These are phyloP conservation scores for Micractinium sp. DNA, from an alignment of 139 green algal species.

Conservation along the genomic window DNA sequence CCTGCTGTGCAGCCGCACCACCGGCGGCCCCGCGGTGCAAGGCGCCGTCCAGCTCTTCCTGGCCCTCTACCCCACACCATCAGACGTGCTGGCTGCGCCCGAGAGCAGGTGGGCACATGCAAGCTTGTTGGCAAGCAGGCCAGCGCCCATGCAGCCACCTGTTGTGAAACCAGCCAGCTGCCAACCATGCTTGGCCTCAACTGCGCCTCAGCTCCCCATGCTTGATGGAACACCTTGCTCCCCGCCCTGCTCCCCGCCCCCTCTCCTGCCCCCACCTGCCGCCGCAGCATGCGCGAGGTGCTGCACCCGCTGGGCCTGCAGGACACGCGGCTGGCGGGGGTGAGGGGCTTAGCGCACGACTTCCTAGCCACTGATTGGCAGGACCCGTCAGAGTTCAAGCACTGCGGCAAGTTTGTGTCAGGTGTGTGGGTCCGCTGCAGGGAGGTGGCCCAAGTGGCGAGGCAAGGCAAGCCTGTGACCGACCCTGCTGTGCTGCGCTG, in stretches of 20 bases:
- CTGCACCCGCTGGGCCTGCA: slow-evolving; percentile 59
- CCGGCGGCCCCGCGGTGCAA: slow-evolving; percentile 41
- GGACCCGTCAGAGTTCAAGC: slow-evolving; percentile 55
- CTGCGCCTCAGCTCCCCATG: background rate
- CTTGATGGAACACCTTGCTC: background rate
- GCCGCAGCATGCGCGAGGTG: slow-evolving; percentile 15
- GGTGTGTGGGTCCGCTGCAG: background rate
- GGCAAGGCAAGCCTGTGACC: background rate
- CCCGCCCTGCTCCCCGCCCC: background rate
- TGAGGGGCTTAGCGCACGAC: slow-evolving; percentile 29
- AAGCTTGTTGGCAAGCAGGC: too few relatives aligned
- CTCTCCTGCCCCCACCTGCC: background rate
- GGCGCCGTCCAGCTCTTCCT: slow-evolving; percentile 51
- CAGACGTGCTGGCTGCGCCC: slow-evolving; percentile 40
- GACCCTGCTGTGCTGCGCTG: too few relatives aligned
- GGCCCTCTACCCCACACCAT: slow-evolving; percentile 40
- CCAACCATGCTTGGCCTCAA: background rate
- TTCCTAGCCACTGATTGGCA: slow-evolving; percentile 59
- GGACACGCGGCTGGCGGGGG: slow-evolving; percentile 25
- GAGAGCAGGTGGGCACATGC: background rate
- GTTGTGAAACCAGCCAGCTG: background rate
- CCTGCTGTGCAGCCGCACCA: slow-evolving; percentile 66
- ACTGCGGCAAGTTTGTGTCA: slow-evolving; percentile 61
- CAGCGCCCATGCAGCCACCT: background rate
- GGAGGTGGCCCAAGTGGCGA: background rate